Conservation (phyloP, 2,329 filamentous ascomycete genomes). For the Microsporum canis region DNA sequence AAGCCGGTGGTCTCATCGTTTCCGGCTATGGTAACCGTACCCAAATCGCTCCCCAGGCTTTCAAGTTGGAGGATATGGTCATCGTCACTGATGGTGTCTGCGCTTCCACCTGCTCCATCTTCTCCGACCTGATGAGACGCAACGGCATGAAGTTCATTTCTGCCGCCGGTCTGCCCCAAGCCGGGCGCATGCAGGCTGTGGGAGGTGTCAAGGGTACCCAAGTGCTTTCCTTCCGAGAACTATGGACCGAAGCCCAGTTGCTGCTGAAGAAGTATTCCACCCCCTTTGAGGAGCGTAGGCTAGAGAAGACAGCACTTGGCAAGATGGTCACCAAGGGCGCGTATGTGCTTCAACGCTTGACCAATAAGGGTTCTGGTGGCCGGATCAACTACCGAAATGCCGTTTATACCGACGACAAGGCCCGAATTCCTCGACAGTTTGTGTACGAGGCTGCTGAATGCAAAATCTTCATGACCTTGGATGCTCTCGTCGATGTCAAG, state of each 20-base stretch:
- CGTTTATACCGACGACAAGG: constrained; percentile 34
- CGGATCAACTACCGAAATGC: constrained; percentile 38
- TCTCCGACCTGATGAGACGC: constrained; percentile 45
- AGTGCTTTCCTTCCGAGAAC: constrained; percentile 21
- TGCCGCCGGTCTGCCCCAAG: constrained; percentile 48
- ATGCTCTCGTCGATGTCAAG: constrained; percentile 42
- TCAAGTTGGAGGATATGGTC: constrained; percentile 27
- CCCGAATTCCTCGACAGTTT: constrained; percentile 47
- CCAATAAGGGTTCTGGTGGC: constrained; percentile 17
- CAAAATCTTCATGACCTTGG: constrained; percentile 47
- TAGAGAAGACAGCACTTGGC: constrained; percentile 11
- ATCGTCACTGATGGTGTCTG: constrained; percentile 47
- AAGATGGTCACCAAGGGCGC: constrained; percentile 9
- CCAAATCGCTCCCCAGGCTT: constrained; percentile 19
- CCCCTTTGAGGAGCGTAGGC: constrained; percentile 6
- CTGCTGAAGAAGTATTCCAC: constrained; percentile 4
- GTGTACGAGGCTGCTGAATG: constrained; percentile 51
- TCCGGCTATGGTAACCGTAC: constrained; percentile 22
- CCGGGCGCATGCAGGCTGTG: constrained; percentile 49
- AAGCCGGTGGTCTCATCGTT: constrained; percentile 20
- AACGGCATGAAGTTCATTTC: constrained; percentile 46
- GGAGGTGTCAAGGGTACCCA: constrained; percentile 50
- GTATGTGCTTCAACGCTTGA: constrained; percentile 13
- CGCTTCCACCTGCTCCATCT: constrained; percentile 49
- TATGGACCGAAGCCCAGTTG: constrained; percentile 14